Conservation (phyloP, 306 rosid species). For the Quercus mongolica region DNA sequence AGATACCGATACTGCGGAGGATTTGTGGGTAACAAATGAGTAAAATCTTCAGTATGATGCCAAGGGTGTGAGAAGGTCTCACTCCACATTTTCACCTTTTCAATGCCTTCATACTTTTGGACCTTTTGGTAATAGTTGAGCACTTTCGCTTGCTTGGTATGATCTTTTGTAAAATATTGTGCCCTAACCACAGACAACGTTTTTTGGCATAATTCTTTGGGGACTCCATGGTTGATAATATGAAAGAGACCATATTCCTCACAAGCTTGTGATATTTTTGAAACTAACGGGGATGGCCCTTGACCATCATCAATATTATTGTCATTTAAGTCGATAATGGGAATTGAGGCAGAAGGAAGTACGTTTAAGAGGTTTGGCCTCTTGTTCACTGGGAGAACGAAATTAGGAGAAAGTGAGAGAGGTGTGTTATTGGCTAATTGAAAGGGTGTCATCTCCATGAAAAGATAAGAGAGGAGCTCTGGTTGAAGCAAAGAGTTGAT, state of each 20-base stretch:
- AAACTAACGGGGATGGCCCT: constrained; percentile 9
- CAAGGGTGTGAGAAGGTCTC: constrained; percentile 42
- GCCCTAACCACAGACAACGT: constrained; percentile 22
- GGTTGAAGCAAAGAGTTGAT: neutral
- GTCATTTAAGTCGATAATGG: constrained; percentile 38
- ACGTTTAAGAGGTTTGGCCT: constrained; percentile 45
- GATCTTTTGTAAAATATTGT: constrained; percentile 26
- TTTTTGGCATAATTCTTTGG: constrained; percentile 29
- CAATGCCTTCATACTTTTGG: constrained; percentile 17
- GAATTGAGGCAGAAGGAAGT: constrained; percentile 29
- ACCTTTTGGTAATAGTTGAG: constrained; percentile 13
- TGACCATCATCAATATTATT: neutral
- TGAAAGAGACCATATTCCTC: constrained; percentile 48
- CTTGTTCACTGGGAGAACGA: constrained; percentile 34
- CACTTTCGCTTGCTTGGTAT: constrained; percentile 24
- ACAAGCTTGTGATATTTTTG: constrained; percentile 41
- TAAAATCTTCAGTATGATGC: constrained; percentile 27
- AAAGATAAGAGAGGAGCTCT: neutral
- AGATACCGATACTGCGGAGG: constrained; percentile 29
- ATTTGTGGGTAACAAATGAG: constrained; percentile 26
- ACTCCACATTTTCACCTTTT: constrained; percentile 37
- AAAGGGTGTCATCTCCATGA: constrained; percentile 24
- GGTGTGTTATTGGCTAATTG: constrained; percentile 20
- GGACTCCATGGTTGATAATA: constrained; percentile 49
- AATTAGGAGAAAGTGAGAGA: constrained; percentile 24